Percentiles rank a stretch among this genome's conserved stretches.
These are phyloP conservation scores for Tolypocladium cylindrosporum DNA, from an alignment of 2,329 filamentous ascomycete genomes.

Conservation along the genomic window DNA sequence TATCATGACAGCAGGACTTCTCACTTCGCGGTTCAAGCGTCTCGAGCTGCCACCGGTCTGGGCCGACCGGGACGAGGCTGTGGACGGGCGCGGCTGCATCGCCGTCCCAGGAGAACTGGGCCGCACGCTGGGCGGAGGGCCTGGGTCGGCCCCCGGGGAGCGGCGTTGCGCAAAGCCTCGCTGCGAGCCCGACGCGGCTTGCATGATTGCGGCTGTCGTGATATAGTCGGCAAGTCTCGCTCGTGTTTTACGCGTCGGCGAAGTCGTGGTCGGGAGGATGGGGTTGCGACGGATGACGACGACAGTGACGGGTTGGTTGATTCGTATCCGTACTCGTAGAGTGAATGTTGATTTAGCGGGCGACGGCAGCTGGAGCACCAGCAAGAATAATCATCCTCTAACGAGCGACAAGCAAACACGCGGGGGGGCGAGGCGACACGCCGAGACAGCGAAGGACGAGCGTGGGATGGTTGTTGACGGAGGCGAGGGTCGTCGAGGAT, in stretches of 20 bases:
- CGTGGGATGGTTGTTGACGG: neutral
- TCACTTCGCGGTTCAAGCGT: conserved; percentile 23
- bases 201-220: conserved; percentile 27
- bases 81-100: conserved; percentile 53
- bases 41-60: conserved; percentile 20
- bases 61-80: conserved; percentile 56
- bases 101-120: conserved; percentile 52
- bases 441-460: neutral
- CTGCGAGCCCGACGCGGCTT: conserved; percentile 36
- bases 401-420: conserved; percentile 8
- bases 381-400: conserved; percentile 10
- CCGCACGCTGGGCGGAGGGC: conserved; percentile 45
- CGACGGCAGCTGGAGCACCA: conserved; percentile 1
- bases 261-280: neutral
- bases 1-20: conserved; percentile 7
- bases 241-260: neutral
- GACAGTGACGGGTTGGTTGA: neutral
- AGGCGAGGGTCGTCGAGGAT: neutral
- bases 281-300: neutral
- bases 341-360: neutral
- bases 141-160: conserved; percentile 52
- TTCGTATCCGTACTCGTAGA: neutral
- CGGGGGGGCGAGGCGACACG: neutral
- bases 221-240: neutral
- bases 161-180: conserved; percentile 45